Base-by-base conservation (phyloP, 129 eudicot species). In the Artemisia annua region DNA sequence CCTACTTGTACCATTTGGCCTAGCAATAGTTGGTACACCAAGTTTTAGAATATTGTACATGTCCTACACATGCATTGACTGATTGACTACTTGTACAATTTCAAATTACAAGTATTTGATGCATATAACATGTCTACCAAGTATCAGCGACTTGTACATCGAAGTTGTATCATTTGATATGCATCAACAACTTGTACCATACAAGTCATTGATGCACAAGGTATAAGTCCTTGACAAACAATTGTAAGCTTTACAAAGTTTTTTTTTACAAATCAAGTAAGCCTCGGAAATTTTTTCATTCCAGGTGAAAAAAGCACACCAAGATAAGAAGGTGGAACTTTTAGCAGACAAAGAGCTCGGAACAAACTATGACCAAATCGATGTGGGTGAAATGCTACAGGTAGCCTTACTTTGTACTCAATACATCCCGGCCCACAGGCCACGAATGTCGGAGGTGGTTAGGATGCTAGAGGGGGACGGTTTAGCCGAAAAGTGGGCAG, bases 391-490 rank as follows among this genome's bases (percentile, higher is more conserved):
- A 63, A 92, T 87, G 90, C 73, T 92, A 26, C 98, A 89, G 70
- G 96, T 92, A 44, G 96, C 98, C 67, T 54, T 92, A 59, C 89
- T 92, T 12, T 89, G 98, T 68, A 92, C 98, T 11, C 92, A 86
- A 75, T 87, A 85, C 88, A 69, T 72, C 39, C 98, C 98, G 11
- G 84, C 85, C 74, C 85, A 89, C 79, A 81, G 98, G 1, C 98
- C 98, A 11, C 85, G 83, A 73, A 89, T 89, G 98, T 89, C 98
- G 0, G 98, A 92, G 69, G 98, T 92, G 79, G 96, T 89, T 57
- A 83, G 85, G 46, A 92, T 92, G 98, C 87, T 92, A 0, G 96
- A 92, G 71, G 98, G 96, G 9, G 98, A 92, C 32, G 98, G 98
- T 19, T 84, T 92, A 11, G 95, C 96, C 7, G 98, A 92, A 65